Percentiles rank a stretch among this genome's conserved stretches.
These are phyloP conservation scores for Cyanidioschyzon merolae DNA, from an alignment of 23 red algal species.

Conservation along the genomic window DNA sequence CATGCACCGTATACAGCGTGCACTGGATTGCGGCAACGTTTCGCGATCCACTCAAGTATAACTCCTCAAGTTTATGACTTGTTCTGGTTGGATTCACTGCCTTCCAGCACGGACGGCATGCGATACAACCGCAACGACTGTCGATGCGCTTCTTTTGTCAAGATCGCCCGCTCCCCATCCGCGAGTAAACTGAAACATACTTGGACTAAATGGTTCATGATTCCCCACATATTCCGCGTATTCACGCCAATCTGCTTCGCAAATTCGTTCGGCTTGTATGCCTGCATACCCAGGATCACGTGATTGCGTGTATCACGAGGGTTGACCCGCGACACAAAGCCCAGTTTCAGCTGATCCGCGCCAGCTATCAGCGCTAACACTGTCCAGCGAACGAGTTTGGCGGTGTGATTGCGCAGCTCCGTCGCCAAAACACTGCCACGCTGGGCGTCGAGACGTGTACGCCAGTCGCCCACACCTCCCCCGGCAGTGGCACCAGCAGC, in stretches of 20 bases:
- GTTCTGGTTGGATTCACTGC: not conserved
- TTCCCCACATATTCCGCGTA: slow-evolving; percentile 75
- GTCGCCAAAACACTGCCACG: slow-evolving; percentile 84
- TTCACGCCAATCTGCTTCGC: slow-evolving; percentile 77
- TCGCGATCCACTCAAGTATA: not conserved
- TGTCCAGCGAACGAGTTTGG: slow-evolving; percentile 82
- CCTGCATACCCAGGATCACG: slow-evolving; percentile 72
- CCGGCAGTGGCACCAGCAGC: not conserved
- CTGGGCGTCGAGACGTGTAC: slow-evolving; percentile 81
- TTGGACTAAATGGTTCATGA: slow-evolving; percentile 66
- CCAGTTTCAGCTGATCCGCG: slow-evolving; percentile 60
- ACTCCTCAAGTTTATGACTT: not conserved
- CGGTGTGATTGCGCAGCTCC: slow-evolving; percentile 90
- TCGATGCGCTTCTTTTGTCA: slow-evolving; percentile 87
- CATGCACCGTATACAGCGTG: too few relatives aligned
- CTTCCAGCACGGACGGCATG: slow-evolving; percentile 27
- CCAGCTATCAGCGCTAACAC: slow-evolving; percentile 60
- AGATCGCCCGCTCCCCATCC: slow-evolving; percentile 55
- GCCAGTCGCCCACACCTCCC: slow-evolving; percentile 84
- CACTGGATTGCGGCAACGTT: not conserved
- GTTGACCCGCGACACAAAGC: slow-evolving; percentile 73
- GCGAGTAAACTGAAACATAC: slow-evolving; percentile 58
- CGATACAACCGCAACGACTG: slow-evolving; percentile 69
- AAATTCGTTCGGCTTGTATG: slow-evolving; percentile 93
- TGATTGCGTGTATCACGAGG: slow-evolving; percentile 48